Percentiles rank a stretch among this genome's conserved stretches.
Conservation (phyloP, 306 rosid genomes). For the Sechiopsis laciniata region DNA sequence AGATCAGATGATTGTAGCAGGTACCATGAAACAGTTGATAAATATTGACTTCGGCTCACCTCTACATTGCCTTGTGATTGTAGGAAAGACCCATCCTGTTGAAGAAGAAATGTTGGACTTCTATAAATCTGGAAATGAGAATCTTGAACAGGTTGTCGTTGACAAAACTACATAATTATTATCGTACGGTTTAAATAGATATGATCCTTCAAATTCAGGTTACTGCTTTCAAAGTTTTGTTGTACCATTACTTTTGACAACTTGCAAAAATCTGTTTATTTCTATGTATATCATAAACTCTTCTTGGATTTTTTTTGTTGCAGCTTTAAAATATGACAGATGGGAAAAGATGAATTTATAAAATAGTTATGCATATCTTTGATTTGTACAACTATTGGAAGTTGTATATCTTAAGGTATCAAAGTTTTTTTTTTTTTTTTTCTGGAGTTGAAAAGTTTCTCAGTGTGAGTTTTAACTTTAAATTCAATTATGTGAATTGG, state of each 20-base stretch:
- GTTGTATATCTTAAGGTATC: neutral
- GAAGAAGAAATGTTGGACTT: constrained; percentile 88
- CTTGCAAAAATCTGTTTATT: neutral
- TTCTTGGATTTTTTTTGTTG: neutral
- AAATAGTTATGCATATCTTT: neutral
- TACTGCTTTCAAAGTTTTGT: neutral
- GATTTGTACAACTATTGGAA: neutral
- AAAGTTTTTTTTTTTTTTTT: neutral
- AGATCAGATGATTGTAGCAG: constrained; percentile 68
- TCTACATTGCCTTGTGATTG: constrained; percentile 86
- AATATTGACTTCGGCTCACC: constrained; percentile 74
- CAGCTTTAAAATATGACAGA: too few species aligned
- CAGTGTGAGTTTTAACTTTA: neutral
- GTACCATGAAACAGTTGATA: constrained; percentile 66
- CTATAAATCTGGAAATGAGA: constrained; percentile 37
- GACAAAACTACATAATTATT: neutral
- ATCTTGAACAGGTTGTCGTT: neutral
- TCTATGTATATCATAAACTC: neutral
- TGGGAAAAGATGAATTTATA: neutral
- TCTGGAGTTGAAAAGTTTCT: neutral
- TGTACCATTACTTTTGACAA: constrained; percentile 15
- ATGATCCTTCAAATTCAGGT: neutral
- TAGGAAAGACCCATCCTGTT: constrained; percentile 77
- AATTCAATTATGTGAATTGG: neutral
- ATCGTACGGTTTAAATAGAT: neutral